Evolutionary conservation across 345 rosid species (phyloP), one percentile per base, ranked within the genome.

Genomic region (Hibiscus tridactylites): DNA sequence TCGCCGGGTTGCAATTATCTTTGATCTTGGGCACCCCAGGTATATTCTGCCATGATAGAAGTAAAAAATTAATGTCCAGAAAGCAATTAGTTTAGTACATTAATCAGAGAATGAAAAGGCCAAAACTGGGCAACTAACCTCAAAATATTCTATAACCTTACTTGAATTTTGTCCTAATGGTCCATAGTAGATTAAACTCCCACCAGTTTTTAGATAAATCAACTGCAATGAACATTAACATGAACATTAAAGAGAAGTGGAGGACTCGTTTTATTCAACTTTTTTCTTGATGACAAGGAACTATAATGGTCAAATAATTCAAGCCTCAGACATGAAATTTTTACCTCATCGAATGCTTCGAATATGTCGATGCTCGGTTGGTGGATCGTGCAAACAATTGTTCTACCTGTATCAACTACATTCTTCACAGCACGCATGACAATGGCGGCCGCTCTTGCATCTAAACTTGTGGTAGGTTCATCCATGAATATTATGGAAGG

Each of bases 1-100:
- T 90, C 44, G 93, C 88, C 24, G 98, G 98, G 75, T 93, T 93
- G 69, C 79, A 81, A 53, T 85, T 91, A 53, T 85, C 82, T 79
- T 63, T 86, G 17, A 89, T 89, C 76, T 87, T 88, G 1, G 82
- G 71, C 72, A 85, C 87, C 47, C 93, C 91, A 60, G 82, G 72
- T 13, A 93, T 76, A 24, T 79, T 71, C 97, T 92, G 74, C 74
- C 17, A 49, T 2, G 13, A 39, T 39, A 39, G 1, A 52, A n/a
- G 19, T n/a, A 16, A n/a, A n/a, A 16, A n/a, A 46, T 1, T 50
- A n/a, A 52, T 6, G 57, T 6, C 42, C 52, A 39, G 52, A 3
- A 65, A 65, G 28, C 9, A 42, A 11, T 65, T 21, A 42, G 33
- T 44, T 19, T 21, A 21, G 53, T 39, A 39, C n/a, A 39, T 64